Conservation (phyloP, 2,329 filamentous ascomycete species). For the Colletotrichum noveboracense region DNA sequence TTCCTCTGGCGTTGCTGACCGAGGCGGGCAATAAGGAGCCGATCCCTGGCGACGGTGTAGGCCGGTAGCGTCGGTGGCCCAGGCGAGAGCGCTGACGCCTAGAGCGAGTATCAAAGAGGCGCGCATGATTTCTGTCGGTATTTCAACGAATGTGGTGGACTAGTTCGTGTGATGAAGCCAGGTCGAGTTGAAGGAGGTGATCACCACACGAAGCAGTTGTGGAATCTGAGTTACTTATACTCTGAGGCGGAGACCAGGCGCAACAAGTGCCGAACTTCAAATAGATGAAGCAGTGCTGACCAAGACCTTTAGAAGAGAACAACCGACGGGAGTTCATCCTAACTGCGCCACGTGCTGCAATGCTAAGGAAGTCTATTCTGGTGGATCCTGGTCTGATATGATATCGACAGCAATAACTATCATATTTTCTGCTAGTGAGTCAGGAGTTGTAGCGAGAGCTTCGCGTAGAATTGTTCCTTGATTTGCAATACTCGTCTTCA, state of each 20-base stretch:
- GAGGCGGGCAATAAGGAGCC: constrained; percentile 6
- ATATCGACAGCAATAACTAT: neutral
- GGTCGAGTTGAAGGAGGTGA: neutral
- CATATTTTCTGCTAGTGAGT: neutral
- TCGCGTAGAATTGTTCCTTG: neutral
- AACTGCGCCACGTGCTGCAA: neutral
- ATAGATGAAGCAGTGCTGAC: neutral
- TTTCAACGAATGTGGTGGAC: neutral
- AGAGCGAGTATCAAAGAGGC: neutral
- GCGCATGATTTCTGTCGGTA: neutral
- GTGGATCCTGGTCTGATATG: neutral
- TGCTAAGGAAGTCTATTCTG: constrained; percentile 7
- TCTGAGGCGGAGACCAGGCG: neutral
- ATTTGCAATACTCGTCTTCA: neutral
- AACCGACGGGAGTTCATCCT: constrained; percentile 1
- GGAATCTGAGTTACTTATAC: neutral
- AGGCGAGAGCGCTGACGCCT: constrained; percentile 3
- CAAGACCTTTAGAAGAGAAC: neutral
- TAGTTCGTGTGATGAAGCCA: neutral
- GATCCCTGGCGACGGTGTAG: neutral
- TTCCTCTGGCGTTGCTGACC: neutral
- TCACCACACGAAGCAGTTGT: neutral
- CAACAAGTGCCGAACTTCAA: neutral
- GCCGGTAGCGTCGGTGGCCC: neutral
- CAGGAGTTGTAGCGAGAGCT: neutral